phyloP scores from a whole-genome alignment of 164 flowering plant genomes.

The Magnolia sinica region DNA sequence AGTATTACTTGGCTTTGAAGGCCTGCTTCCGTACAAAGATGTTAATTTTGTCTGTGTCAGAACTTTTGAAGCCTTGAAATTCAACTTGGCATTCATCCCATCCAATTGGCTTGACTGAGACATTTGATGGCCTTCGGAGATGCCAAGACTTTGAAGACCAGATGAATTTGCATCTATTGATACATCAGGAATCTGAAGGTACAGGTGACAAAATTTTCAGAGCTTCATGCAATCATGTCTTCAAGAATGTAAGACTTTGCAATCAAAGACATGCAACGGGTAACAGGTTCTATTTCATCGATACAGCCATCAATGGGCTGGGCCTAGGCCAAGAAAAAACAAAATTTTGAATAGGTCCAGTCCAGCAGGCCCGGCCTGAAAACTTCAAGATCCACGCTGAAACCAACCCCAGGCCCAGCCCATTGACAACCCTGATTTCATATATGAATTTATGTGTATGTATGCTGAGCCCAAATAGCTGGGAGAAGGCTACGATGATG shows the following conservation, averaged over 20 bases:
- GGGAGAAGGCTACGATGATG: neutral
- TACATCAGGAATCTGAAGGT: constrained; percentile 17
- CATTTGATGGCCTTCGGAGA: constrained; percentile 11
- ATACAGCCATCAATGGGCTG: neutral
- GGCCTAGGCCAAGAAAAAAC: too few species aligned
- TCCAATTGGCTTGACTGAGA: constrained; percentile 34
- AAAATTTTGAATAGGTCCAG: too few species aligned
- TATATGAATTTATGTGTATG: neutral
- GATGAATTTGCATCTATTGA: neutral
- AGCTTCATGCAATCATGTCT: neutral
- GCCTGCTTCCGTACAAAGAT: constrained; percentile 47
- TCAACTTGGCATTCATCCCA: constrained; percentile 31
- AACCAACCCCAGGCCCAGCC: too few species aligned
- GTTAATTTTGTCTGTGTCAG: constrained; percentile 55
- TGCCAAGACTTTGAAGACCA: constrained; percentile 10
- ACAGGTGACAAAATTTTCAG: neutral
- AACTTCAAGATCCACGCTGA: too few species aligned
- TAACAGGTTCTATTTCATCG: neutral
- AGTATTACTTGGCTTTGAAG: constrained; percentile 24
- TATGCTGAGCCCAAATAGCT: neutral
- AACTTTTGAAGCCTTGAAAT: constrained; percentile 39
- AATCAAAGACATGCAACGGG: neutral
- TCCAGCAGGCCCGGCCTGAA: too few species aligned
- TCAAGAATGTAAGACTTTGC: neutral
- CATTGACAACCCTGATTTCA: too few species aligned